Base-by-base conservation (phyloP, 176 grass and related monocot species). In the Pharus latifolius region DNA sequence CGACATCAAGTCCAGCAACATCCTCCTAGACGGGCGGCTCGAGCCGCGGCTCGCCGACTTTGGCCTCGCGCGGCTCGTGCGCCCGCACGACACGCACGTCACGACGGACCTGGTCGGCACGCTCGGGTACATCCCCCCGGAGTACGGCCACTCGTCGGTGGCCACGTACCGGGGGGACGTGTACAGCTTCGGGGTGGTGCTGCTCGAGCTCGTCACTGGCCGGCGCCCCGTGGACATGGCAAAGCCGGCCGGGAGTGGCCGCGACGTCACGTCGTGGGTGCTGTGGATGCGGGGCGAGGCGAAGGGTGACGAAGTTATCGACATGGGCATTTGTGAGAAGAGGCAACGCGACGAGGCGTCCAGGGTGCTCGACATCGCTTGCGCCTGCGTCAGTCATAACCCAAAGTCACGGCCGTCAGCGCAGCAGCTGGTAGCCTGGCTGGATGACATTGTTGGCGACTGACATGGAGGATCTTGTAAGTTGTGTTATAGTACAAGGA, bases 1-100 rank as follows among this genome's bases (percentile, higher is more conserved):
- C 15, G 91, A 95, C 80, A 63, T 95, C 80, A 95, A 95, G 80
- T 79, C 91, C 11, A 86, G 83, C 80, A 95, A 95, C 87, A 87
- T 95, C 57, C 83, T 95, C 15, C 91, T 95, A 2, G 91, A 87
- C 68, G 86, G 61, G 10, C 7, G 1, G 10, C 49, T 90, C 76
- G 83, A 57, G 42, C 72, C 83, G 0, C 66, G 80, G 62, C 85
- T 95, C 12, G 61, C 83, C 12, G 91, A 95, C 67, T 95, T 95
- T 75, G 91, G 91, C 0, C 68, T 89, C 25, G 86, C 91, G 0
- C 45, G 86, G 40, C 45, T 73, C 8, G 72, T 86, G 37, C 76
- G 67, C 15, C 22, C 62, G 34, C 50, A 41, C 60, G 47, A 74
- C 46, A 79, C 85, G 43, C 90, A 90, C 52, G 87, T 86, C 3